Percentiles rank a stretch among this genome's conserved stretches.
These are phyloP conservation scores for Euphorbia tirucalli DNA, from an alignment of 345 rosid genomes.

Conservation along the genomic window DNA sequence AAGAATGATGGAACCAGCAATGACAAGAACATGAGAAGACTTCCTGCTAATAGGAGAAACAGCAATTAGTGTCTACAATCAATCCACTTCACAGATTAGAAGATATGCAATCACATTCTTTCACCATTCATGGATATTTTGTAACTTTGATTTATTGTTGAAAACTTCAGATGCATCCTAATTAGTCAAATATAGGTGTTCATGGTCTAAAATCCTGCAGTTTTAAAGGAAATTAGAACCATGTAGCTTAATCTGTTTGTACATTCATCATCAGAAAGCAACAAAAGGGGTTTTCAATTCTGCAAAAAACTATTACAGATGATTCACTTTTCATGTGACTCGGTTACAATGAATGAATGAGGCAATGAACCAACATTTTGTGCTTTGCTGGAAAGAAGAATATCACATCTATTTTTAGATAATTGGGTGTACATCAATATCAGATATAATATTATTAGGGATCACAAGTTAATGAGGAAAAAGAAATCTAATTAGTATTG, in stretches of 20 bases:
- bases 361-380: neutral
- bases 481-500: too few species aligned
- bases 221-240: neutral
- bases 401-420: neutral
- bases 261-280: neutral
- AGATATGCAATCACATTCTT: too few species aligned
- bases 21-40: slow-evolving; percentile 15
- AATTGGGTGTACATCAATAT: too few species aligned
- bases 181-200: neutral
- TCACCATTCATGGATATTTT: too few species aligned
- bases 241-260: neutral
- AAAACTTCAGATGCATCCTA: too few species aligned
- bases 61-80: slow-evolving; percentile 29
- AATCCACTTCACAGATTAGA: neutral
- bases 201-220: neutral
- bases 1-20: slow-evolving; percentile 23
- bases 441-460: slow-evolving; percentile 1
- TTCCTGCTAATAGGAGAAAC: slow-evolving; percentile 21
- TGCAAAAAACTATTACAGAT: neutral
- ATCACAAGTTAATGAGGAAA: too few species aligned
- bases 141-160: neutral
- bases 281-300: too few species aligned
- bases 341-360: neutral
- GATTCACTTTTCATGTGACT: neutral
- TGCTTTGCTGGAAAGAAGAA: slow-evolving; percentile 12